Evolutionary conservation across 2,329 filamentous ascomycete genomes (phyloP).

Genomic region (Colletotrichum gloeosporioides): DNA sequence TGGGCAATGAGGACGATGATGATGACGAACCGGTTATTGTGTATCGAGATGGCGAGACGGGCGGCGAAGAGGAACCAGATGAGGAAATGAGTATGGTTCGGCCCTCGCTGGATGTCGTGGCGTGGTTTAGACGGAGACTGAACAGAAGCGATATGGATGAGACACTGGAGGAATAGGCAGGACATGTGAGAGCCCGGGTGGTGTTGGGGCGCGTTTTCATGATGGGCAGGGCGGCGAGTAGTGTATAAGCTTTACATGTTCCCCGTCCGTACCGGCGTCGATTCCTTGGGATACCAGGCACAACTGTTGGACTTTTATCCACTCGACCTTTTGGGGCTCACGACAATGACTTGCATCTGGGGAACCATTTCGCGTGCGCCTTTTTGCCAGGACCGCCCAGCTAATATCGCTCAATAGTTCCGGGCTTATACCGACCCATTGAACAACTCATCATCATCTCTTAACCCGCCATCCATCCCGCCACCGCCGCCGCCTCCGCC

Average conservation of each 20-base stretch:
- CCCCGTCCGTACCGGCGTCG: slow-evolving; percentile 13
- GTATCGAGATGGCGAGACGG: neutral
- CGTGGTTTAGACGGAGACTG: slow-evolving; percentile 12
- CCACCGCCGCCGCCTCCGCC: slow-evolving; percentile 72
- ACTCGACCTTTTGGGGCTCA: neutral
- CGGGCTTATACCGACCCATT: slow-evolving; percentile 63
- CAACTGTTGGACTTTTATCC: slow-evolving; percentile 18
- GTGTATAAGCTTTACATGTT: slow-evolving; percentile 15
- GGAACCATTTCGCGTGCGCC: neutral
- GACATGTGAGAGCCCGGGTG: neutral
- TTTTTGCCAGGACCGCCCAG: neutral
- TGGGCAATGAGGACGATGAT: neutral
- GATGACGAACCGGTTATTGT: neutral
- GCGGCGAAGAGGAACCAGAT: neutral
- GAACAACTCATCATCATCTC: slow-evolving; percentile 50
- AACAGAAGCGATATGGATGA: neutral
- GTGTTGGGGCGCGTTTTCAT: slow-evolving; percentile 3
- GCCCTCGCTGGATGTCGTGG: neutral
- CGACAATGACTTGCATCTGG: slow-evolving; percentile 16
- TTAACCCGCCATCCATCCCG: slow-evolving; percentile 63
- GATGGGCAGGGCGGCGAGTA: slow-evolving; percentile 11
- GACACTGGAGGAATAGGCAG: neutral
- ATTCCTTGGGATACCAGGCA: slow-evolving; percentile 20
- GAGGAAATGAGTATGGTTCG: slow-evolving; percentile 18
- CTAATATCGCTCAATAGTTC: slow-evolving; percentile 49